Percentiles rank a stretch among this genome's conserved stretches.
These are phyloP conservation scores for Trypanosoma conorhini DNA, from an alignment of 208 protist species.

Conservation along the genomic window DNA sequence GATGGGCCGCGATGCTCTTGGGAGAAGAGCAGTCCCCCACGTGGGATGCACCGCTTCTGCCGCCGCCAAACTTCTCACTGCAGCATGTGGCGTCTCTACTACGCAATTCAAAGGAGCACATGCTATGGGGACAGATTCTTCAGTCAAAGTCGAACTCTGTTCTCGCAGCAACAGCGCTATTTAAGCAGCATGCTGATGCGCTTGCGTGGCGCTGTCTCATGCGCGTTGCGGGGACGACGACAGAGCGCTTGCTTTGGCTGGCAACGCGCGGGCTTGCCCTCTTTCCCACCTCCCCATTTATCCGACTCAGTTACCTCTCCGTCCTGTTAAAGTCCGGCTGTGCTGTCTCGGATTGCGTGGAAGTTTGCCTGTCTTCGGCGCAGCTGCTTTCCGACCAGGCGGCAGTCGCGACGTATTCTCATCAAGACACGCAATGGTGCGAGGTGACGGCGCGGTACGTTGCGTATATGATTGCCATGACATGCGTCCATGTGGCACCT, in stretches of 20 bases:
- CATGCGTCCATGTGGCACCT: conserved; percentile 37
- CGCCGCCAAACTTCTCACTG: background rate
- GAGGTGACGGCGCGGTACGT: conserved; percentile 51
- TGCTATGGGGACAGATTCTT: conserved; percentile 21
- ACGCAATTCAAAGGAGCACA: conserved; percentile 12
- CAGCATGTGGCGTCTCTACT: conserved; percentile 11
- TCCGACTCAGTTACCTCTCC: conserved; percentile 51
- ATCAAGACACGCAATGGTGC: conserved; percentile 33
- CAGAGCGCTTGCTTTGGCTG: conserved; percentile 60
- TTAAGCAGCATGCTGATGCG: conserved; percentile 37
- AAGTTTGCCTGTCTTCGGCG: conserved; percentile 42
- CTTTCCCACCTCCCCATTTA: conserved; percentile 61
- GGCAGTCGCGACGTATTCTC: conserved; percentile 32
- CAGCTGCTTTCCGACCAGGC: conserved; percentile 51
- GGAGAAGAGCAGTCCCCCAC: background rate
- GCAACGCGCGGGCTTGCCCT: conserved; percentile 51
- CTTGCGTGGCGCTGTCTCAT: conserved; percentile 72
- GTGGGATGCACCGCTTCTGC: conserved; percentile 22
- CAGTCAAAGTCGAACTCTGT: conserved; percentile 5
- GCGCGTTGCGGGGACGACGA: conserved; percentile 32
- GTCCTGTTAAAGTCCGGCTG: conserved; percentile 27
- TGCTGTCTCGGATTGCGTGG: conserved; percentile 21
- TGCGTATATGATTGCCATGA: conserved; percentile 56
- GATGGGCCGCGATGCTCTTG: conserved; percentile 17
- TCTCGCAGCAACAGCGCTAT: conserved; percentile 22